These are phyloP conservation scores for Zelonia costaricensis DNA, from an alignment of 208 protist species.

Conservation along the genomic window DNA sequence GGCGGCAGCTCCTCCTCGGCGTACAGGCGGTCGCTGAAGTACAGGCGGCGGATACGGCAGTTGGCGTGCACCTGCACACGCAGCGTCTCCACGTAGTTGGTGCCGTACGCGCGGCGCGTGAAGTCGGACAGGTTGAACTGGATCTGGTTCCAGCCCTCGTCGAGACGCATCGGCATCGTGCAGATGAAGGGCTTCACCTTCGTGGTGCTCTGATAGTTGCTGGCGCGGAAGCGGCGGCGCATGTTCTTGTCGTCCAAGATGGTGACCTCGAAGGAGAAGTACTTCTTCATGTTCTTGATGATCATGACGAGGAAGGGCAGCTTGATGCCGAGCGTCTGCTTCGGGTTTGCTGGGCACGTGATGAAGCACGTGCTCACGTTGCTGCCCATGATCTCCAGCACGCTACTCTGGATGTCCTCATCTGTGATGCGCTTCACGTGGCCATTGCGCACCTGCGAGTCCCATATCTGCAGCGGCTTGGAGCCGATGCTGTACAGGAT, in stretches of 20 bases:
- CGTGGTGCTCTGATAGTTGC: slow-evolving; percentile 99
- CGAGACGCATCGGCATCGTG: slow-evolving; percentile 99
- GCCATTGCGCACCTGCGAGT: slow-evolving; percentile 97
- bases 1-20: slow-evolving; percentile 99
- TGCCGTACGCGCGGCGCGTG: slow-evolving; percentile 98
- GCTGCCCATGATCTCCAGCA: slow-evolving; percentile 98
- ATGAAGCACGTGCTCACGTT: slow-evolving; percentile 99
- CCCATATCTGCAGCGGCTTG: slow-evolving; percentile 98
- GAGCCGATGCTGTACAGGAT: slow-evolving; percentile 99
- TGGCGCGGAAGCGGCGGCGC: slow-evolving; percentile 97
- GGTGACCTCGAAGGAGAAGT: slow-evolving; percentile 99
- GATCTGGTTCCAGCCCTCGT: slow-evolving; percentile 99
- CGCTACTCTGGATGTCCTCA: slow-evolving; percentile 98
- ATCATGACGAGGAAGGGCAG: slow-evolving; percentile 99
- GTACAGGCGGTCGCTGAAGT: slow-evolving; percentile 99
- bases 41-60: slow-evolving; percentile 98
- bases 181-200: slow-evolving; percentile 99
- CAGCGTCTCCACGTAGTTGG: slow-evolving; percentile 99
- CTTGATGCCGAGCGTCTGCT: slow-evolving; percentile 99
- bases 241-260: slow-evolving; percentile 99
- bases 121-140: slow-evolving; percentile 99
- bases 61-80: slow-evolving; percentile 99
- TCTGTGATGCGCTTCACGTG: slow-evolving; percentile 99
- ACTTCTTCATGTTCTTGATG: slow-evolving; percentile 99
- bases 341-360: slow-evolving; percentile 95